phyloP scores from a whole-genome alignment of 257 asterid genomes.

The Fraxinus quadrangulata region DNA sequence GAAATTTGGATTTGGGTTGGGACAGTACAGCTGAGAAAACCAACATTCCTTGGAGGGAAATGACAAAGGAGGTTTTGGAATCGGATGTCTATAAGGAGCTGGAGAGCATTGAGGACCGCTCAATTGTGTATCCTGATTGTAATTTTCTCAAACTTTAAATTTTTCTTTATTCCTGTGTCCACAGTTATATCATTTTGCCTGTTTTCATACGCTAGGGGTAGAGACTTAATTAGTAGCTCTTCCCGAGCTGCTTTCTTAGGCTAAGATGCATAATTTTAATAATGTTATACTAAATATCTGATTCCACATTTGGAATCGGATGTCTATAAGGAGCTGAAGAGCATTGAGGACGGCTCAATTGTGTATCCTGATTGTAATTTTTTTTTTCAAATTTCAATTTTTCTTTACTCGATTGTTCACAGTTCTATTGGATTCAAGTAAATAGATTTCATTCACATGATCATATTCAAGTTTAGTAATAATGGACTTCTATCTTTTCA shows the following conservation, averaged over 20 bases:
- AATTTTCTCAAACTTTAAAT: conserved; percentile 30
- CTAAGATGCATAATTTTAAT: neutral
- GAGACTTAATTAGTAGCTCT: no score
- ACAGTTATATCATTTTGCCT: neutral
- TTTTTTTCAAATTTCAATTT: neutral
- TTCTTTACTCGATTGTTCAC: neutral
- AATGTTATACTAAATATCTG: neutral
- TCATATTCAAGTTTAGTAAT: neutral
- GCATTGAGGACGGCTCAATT: conserved; percentile 58
- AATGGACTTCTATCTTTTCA: neutral
- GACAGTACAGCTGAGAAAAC: conserved; percentile 96
- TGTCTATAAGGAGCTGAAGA: conserved; percentile 73
- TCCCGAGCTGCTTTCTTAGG: no score
- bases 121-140: conserved; percentile 88
- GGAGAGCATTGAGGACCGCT: conserved; percentile 60
- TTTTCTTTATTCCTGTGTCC: conserved; percentile 14
- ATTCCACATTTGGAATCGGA: conserved; percentile 57
- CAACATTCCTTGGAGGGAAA: conserved; percentile 89
- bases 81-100: conserved; percentile 81
- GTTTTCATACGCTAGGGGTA: neutral
- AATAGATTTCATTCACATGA: neutral
- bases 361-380: conserved; percentile 86
- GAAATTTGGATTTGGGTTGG: conserved; percentile 34
- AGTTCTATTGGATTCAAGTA: neutral
- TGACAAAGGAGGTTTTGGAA: conserved; percentile 78